These are phyloP conservation scores for Raphanus hybrid DNA, from an alignment of 441 rosid genomes.

Conservation along the genomic window DNA sequence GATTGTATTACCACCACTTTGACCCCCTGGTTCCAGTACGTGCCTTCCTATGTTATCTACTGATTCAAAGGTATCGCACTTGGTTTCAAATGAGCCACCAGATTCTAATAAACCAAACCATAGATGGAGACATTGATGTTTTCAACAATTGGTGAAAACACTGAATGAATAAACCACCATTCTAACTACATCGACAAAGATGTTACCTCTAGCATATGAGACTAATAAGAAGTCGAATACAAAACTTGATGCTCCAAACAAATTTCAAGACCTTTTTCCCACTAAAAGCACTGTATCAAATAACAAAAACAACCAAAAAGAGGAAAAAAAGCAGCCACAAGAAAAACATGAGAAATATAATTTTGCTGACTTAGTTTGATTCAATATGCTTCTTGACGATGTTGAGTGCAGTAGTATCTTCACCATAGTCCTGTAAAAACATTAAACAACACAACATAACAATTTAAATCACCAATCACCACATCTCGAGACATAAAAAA, in stretches of 20 bases:
- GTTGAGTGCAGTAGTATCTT: constrained; percentile 45
- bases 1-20: too few relatives aligned
- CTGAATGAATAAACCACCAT: background rate
- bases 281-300: constrained; percentile 9
- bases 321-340: background rate
- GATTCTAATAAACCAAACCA: background rate
- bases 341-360: too few relatives aligned
- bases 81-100: too few relatives aligned
- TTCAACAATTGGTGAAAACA: background rate
- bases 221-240: too few relatives aligned
- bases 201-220: background rate
- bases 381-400: constrained; percentile 46
- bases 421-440: constrained; percentile 46
- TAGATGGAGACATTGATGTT: background rate
- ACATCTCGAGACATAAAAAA: background rate
- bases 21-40: too few relatives aligned
- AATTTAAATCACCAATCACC: background rate
- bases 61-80: too few relatives aligned
- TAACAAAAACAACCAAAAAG: background rate
- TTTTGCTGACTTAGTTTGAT: constrained; percentile 24
- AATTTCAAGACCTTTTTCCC: background rate
- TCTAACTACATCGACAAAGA: background rate
- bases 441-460: background rate
- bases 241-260: too few relatives aligned
- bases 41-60: too few relatives aligned